phyloP scores from a whole-genome alignment of 176 grass and related monocot genomes.

The Saccharum officinarum region DNA sequence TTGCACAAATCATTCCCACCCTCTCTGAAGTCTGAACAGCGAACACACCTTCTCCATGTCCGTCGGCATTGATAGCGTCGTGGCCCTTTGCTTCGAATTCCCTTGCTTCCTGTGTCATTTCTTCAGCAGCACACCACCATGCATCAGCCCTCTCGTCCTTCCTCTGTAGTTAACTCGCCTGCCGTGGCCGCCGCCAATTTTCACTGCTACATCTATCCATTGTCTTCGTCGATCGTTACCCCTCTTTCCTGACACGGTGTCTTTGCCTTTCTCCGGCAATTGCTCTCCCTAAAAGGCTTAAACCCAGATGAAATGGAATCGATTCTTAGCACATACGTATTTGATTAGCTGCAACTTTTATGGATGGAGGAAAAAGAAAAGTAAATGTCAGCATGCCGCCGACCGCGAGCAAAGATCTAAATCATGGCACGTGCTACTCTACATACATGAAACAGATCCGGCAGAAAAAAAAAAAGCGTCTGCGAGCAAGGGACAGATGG shows the following conservation, averaged over 20 bases:
- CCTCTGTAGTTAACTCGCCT: neutral
- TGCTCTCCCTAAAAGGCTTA: neutral
- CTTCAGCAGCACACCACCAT: no score
- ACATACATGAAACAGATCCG: neutral
- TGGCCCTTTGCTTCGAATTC: no score
- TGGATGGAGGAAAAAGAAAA: no score
- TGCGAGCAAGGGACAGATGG: constrained; percentile 20
- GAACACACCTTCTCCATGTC: neutral
- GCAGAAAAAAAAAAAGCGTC: neutral
- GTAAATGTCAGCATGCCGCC: no score
- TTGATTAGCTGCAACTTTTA: neutral
- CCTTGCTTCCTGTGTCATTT: no score
- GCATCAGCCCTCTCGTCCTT: no score
- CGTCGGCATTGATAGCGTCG: no score
- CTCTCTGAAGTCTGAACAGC: no score
- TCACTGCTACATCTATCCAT: neutral
- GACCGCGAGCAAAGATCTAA: neutral
- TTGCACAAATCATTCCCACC: neutral
- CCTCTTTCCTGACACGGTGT: no score
- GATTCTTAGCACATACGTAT: no score
- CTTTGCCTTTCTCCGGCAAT: neutral
- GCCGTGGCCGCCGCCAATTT: neutral
- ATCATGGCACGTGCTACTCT: no score
- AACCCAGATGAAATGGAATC: neutral
- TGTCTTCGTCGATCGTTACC: no score